phyloP scores from a whole-genome alignment of 257 asterid species.

The Euphrasia confusa region DNA sequence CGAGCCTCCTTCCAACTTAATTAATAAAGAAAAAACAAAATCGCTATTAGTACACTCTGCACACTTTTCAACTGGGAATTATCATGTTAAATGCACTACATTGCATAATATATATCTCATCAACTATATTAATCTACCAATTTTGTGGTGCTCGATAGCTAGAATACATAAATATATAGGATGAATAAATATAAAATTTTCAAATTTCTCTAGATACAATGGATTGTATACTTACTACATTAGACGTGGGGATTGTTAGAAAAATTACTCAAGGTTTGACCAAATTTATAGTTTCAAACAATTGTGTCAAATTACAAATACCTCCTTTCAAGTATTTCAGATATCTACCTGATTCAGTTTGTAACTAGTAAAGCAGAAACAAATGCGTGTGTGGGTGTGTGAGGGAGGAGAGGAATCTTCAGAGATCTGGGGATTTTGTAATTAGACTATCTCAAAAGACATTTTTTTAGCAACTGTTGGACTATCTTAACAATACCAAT shows the following conservation, averaged over 20 bases:
- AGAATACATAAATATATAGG: neutral
- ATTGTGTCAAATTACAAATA: neutral
- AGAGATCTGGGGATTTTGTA: neutral
- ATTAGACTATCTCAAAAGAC: neutral
- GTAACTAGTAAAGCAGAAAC: neutral
- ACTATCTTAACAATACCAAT: slow-evolving; percentile 3
- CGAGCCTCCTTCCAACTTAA: slow-evolving; percentile 75
- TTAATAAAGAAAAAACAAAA: too few species aligned
- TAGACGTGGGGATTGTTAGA: neutral
- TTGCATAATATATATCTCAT: neutral
- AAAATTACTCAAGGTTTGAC: too few species aligned
- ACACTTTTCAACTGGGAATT: neutral
- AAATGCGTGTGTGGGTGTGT: neutral
- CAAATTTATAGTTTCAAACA: too few species aligned
- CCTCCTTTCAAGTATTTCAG: neutral
- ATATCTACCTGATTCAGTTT: neutral
- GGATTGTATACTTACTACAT: neutral
- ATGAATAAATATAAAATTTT: neutral
- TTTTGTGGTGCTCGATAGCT: neutral
- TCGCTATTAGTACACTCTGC: neutral
- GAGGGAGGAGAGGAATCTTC: neutral
- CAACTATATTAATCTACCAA: neutral
- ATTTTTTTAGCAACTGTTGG: too few species aligned
- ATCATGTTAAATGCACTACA: neutral
- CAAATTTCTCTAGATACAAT: too few species aligned